Conservation (phyloP, 257 asterid species). For the Solanum microdontum region DNA sequence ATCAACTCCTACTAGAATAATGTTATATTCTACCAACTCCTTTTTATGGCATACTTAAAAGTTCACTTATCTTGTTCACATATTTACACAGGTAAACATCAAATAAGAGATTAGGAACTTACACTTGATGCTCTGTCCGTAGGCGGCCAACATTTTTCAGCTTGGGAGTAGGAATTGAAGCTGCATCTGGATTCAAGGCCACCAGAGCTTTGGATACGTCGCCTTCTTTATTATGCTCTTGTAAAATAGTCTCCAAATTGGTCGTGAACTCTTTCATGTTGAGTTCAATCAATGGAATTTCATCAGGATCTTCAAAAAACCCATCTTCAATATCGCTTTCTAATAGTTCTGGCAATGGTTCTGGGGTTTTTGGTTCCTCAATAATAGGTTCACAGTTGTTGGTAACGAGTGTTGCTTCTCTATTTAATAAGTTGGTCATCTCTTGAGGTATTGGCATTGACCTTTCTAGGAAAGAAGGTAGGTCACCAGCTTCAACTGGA, state of each 20-base stretch:
- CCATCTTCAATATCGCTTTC: slow-evolving; percentile 83
- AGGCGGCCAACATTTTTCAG: slow-evolving; percentile 70
- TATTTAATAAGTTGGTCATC: slow-evolving; percentile 17
- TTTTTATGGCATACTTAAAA: neutral
- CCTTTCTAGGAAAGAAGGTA: slow-evolving; percentile 13
- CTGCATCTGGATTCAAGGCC: slow-evolving; percentile 56
- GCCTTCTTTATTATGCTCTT: slow-evolving; percentile 44
- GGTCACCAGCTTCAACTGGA: slow-evolving; percentile 18
- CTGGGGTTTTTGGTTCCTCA: slow-evolving; percentile 84
- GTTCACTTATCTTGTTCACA: neutral
- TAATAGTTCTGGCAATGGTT: slow-evolving; percentile 32
- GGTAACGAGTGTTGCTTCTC: slow-evolving; percentile 11
- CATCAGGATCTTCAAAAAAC: slow-evolving; percentile 71
- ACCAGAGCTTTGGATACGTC: slow-evolving; percentile 81
- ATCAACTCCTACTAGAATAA: neutral
- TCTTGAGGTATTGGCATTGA: slow-evolving; percentile 41
- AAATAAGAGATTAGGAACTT: slow-evolving; percentile 13
- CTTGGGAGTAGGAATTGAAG: slow-evolving; percentile 75
- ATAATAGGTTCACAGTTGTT: slow-evolving; percentile 52
- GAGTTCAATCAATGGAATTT: slow-evolving; percentile 77
- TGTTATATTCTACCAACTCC: neutral
- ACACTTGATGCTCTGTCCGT: slow-evolving; percentile 97
- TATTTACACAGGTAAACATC: neutral
- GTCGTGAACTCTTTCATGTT: slow-evolving; percentile 52
- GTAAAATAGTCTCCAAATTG: slow-evolving; percentile 54